Conservation (phyloP, 208 protist genomes). For the Naegleria lovaniensis region DNA sequence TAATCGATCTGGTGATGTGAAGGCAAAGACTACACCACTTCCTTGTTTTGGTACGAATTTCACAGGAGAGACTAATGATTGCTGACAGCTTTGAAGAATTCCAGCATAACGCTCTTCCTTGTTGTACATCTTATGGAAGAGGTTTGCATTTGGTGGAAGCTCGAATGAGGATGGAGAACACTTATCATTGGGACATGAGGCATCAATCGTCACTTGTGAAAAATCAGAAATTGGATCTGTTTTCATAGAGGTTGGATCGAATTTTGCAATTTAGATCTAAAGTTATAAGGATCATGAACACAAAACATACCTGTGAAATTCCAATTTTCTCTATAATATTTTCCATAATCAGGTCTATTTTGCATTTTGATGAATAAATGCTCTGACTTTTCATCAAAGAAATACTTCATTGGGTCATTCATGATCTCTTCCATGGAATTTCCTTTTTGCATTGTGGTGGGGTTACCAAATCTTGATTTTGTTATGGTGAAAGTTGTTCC, state of each 20-base stretch:
- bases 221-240: no score
- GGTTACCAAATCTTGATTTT: background rate
- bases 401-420: background rate
- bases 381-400: background rate
- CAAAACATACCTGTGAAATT: no score
- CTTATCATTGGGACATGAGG: background rate
- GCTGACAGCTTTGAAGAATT: background rate
- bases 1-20: background rate
- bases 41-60: no score
- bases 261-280: no score
- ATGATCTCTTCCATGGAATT: background rate
- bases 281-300: no score
- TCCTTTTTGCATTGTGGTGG: no score
- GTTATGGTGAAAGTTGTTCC: background rate
- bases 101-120: background rate
- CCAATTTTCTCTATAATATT: no score
- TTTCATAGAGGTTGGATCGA: no score
- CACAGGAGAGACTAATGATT: background rate
- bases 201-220: background rate
- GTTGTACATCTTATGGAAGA: background rate
- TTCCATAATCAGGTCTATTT: background rate
- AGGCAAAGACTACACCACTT: background rate
- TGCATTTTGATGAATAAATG: background rate
- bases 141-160: background rate
- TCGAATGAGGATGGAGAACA: background rate